phyloP scores from a whole-genome alignment of 306 rosid species.

The Hippophae gyantsensis region DNA sequence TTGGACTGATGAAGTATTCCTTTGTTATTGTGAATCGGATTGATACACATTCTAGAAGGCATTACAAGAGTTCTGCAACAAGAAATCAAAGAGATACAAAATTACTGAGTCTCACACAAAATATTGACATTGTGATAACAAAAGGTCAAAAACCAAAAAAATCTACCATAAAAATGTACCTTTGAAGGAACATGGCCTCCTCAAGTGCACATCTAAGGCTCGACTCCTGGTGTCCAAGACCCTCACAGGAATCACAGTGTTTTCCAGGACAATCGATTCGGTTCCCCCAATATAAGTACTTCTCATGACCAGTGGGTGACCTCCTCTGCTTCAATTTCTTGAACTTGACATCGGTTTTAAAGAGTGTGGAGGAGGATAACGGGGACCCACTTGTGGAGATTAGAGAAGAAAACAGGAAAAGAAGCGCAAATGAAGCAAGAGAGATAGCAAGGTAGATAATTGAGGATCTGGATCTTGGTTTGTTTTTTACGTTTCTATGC shows the following conservation, averaged over 20 bases:
- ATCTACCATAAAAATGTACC: slow-evolving; percentile 17
- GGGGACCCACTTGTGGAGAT: slow-evolving; percentile 32
- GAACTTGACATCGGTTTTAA: slow-evolving; percentile 3
- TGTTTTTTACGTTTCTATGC: slow-evolving; percentile 31
- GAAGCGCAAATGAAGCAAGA: slow-evolving; percentile 29
- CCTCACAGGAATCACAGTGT: slow-evolving; percentile 76
- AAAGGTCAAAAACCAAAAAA: slow-evolving; percentile 2
- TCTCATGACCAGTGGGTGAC: slow-evolving; percentile 22
- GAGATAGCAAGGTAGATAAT: slow-evolving; percentile 27
- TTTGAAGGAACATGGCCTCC: slow-evolving; percentile 68
- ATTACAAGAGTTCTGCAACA: slow-evolving; percentile 77
- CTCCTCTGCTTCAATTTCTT: not conserved
- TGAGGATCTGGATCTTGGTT: slow-evolving; percentile 41
- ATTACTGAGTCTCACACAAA: not conserved
- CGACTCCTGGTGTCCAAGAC: slow-evolving; percentile 93
- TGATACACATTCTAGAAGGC: slow-evolving; percentile 96
- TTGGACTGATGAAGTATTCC: slow-evolving; percentile 60
- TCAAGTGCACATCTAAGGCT: slow-evolving; percentile 95
- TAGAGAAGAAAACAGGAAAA: slow-evolving; percentile 41
- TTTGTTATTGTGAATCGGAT: slow-evolving; percentile 81
- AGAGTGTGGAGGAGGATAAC: slow-evolving; percentile 13
- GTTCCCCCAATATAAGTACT: slow-evolving; percentile 77
- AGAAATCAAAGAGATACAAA: slow-evolving; percentile 11
- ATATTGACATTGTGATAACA: not conserved
- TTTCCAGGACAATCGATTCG: slow-evolving; percentile 93